A percentile compares a stretch with the other conserved stretches of the same genome.
These are phyloP conservation scores for Celoporthe dispersa DNA, from an alignment of 2,329 filamentous ascomycete genomes.

Conservation along the genomic window DNA sequence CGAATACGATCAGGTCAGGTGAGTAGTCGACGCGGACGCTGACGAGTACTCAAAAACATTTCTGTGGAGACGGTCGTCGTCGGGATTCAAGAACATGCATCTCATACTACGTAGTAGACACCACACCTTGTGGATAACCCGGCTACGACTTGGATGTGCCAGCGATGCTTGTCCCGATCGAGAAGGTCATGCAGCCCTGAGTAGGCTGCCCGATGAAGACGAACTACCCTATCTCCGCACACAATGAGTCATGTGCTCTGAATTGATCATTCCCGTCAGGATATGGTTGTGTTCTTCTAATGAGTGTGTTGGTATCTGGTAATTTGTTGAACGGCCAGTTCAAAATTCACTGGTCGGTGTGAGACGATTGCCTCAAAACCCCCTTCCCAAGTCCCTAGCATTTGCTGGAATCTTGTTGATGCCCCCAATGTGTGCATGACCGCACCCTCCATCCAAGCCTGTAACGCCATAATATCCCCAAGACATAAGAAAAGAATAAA, in stretches of 20 bases:
- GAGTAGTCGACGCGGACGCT: conserved; percentile 12
- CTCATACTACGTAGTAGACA: background rate
- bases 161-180: conserved; percentile 4
- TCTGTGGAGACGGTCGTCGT: background rate
- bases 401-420: background rate
- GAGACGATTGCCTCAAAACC: background rate
- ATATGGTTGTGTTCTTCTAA: background rate
- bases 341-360: background rate
- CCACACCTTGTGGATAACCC: background rate
- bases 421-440: background rate
- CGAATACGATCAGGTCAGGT: background rate
- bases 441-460: background rate
- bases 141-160: conserved; percentile 11
- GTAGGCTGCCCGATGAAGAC: background rate
- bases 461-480: background rate
- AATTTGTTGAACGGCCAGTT: background rate
- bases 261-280: background rate
- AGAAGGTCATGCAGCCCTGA: conserved; percentile 7
- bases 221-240: background rate
- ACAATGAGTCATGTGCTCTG: background rate
- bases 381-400: background rate
- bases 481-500: background rate
- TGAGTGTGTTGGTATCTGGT: conserved; percentile 1
- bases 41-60: background rate
- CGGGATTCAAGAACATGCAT: background rate